A percentile compares a stretch with the other conserved stretches of the same genome.
phyloP scores from a whole-genome alignment of 2,329 filamentous ascomycete species.

The Lasiodiplodia gonubiensis region DNA sequence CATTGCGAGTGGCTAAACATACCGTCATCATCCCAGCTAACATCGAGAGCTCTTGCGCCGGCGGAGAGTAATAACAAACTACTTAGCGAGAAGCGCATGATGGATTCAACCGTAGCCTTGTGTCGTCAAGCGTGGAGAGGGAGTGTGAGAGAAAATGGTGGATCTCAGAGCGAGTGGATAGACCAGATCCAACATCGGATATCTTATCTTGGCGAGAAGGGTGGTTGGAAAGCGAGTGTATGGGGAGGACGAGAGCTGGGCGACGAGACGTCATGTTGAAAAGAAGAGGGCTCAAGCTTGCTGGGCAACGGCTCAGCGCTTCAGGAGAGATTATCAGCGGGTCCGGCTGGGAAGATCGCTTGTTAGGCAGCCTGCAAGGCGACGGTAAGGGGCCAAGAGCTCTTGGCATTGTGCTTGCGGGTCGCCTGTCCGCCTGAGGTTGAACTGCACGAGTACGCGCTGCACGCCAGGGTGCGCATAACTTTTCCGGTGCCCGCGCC shows the following conservation, averaged over 20 bases:
- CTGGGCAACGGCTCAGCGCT: constrained; percentile 17
- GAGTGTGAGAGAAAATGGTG: neutral
- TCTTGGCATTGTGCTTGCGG: constrained; percentile 11
- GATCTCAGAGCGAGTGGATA: constrained; percentile 6
- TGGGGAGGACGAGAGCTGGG: neutral
- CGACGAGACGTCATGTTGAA: constrained; percentile 17
- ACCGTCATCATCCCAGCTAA: constrained; percentile 11
- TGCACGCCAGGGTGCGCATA: neutral
- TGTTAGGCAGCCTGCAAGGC: constrained; percentile 19
- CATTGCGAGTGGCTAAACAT: neutral
- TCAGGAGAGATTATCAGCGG: constrained; percentile 27
- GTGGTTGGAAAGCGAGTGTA: neutral
- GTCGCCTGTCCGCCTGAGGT: neutral
- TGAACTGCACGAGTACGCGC: neutral
- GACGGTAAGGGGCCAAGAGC: constrained; percentile 11
- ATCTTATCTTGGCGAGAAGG: neutral
- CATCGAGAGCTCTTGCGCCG: neutral
- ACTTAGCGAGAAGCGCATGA: constrained; percentile 2
- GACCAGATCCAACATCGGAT: neutral
- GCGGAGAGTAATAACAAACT: constrained; percentile 1
- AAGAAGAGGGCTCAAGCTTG: constrained; percentile 23
- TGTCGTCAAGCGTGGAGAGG: neutral
- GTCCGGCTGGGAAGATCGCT: constrained; percentile 13
- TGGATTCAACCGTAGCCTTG: constrained; percentile 11
- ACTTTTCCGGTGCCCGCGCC: neutral